phyloP scores from a whole-genome alignment of 345 rosid genomes.

The Moringa oleifera region DNA sequence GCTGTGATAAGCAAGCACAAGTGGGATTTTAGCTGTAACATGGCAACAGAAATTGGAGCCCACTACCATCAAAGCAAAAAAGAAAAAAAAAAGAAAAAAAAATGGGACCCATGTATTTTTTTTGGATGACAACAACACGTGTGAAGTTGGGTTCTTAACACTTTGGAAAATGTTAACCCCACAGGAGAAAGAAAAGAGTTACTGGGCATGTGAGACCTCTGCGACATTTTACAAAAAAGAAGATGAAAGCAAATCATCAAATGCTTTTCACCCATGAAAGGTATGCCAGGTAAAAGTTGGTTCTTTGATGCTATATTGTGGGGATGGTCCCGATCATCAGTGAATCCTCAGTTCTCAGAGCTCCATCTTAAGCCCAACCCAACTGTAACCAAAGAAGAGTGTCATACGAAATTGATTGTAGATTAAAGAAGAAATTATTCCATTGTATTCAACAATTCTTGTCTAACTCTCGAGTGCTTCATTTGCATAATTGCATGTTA shows the following conservation, averaged over 20 bases:
- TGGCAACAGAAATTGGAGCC: conserved; percentile 4
- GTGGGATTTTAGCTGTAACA: conserved; percentile 32
- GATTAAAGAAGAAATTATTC: no score
- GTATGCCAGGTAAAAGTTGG: conserved; percentile 8
- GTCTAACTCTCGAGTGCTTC: no score
- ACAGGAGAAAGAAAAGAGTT: no score
- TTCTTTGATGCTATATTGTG: background rate
- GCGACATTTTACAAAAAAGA: no score
- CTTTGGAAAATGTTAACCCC: no score
- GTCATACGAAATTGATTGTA: no score
- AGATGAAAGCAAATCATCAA: no score
- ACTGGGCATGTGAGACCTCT: conserved; percentile 24
- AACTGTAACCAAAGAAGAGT: no score
- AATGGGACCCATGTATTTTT: conserved; percentile 13
- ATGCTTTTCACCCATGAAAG: background rate
- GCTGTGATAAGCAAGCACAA: conserved; percentile 20
- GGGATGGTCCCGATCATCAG: conserved; percentile 5
- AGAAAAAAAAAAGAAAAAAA: background rate
- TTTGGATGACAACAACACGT: conserved; percentile 29
- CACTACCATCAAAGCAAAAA: conserved; percentile 9
- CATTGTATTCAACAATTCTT: no score
- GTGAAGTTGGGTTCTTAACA: conserved; percentile 20
- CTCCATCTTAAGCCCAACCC: no score
- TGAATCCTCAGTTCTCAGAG: background rate
- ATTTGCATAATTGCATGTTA: no score